A percentile compares a stretch with the other conserved stretches of the same genome.
These are phyloP conservation scores for Tetradesmus lagerheimii DNA, from an alignment of 139 green algal genomes.

Conservation along the genomic window DNA sequence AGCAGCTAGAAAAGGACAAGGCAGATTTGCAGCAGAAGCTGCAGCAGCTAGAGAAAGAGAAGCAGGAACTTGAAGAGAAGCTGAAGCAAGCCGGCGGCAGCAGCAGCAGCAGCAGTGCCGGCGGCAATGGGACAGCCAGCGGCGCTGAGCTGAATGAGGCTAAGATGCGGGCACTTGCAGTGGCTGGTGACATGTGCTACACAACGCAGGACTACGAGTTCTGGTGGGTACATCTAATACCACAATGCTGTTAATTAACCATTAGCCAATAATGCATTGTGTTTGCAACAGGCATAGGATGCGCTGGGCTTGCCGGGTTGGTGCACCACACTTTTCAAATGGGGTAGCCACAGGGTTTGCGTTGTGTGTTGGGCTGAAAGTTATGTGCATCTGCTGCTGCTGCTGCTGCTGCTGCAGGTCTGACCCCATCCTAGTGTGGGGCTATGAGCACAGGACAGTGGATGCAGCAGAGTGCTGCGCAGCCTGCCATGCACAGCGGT, in stretches of 20 bases:
- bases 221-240: background rate
- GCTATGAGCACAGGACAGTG: constrained; percentile 33
- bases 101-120: background rate
- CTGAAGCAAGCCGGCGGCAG: background rate
- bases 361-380: background rate
- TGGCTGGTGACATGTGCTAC: background rate
- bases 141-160: background rate
- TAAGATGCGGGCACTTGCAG: background rate
- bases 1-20: constrained; percentile 17
- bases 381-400: background rate
- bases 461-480: constrained; percentile 54
- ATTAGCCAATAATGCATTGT: no score
- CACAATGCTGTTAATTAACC: no score
- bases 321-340: no score
- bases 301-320: no score
- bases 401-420: background rate
- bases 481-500: constrained; percentile 38
- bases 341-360: no score
- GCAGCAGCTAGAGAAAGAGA: constrained; percentile 2
- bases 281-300: no score
- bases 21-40: background rate
- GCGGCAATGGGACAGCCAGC: background rate
- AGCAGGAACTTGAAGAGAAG: background rate
- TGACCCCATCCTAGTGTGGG: constrained; percentile 38
- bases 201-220: background rate